A percentile compares a stretch with the other conserved stretches of the same genome.
phyloP scores from a whole-genome alignment of 352 stramenopile species.

The Globisporangium acanthophoron region DNA sequence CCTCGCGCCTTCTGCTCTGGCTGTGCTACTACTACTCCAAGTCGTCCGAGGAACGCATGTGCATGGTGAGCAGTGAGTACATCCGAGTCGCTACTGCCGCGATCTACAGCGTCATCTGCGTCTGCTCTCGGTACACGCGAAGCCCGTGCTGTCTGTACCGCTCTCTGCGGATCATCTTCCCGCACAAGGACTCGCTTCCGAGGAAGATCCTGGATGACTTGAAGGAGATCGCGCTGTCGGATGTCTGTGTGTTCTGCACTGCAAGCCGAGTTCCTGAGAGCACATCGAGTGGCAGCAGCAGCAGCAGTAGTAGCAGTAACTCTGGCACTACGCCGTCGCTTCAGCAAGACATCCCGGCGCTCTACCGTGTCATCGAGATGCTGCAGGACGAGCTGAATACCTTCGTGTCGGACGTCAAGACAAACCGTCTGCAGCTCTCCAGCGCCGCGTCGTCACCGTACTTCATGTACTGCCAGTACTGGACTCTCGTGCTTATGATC shows the following conservation, averaged over 20 bases:
- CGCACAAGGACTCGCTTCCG: slow-evolving; percentile 56
- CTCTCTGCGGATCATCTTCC: slow-evolving; percentile 57
- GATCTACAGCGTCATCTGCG: slow-evolving; percentile 72
- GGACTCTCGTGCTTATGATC: slow-evolving; percentile 56
- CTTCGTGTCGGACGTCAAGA: slow-evolving; percentile 64
- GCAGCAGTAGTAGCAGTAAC: background rate
- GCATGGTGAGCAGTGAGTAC: slow-evolving; percentile 38
- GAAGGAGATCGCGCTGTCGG: slow-evolving; percentile 39
- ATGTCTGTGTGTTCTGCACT: slow-evolving; percentile 51
- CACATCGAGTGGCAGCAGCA: background rate
- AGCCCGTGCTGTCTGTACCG: slow-evolving; percentile 68
- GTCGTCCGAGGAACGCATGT: slow-evolving; percentile 19
- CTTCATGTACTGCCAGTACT: slow-evolving; percentile 75
- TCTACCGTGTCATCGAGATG: slow-evolving; percentile 56
- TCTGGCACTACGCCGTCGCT: slow-evolving; percentile 25
- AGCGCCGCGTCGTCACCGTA: slow-evolving; percentile 17
- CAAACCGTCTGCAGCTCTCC: slow-evolving; percentile 47
- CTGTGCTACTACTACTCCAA: slow-evolving; percentile 63
- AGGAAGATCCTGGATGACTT: slow-evolving; percentile 47
- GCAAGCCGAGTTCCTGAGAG: slow-evolving; percentile 1
- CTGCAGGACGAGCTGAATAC: slow-evolving; percentile 43
- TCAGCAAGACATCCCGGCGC: slow-evolving; percentile 53
- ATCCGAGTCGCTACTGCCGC: slow-evolving; percentile 54
- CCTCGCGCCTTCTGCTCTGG: slow-evolving; percentile 53
- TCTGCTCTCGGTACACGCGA: slow-evolving; percentile 59